These are phyloP conservation scores for Pyrenula massariospora DNA, from an alignment of 495 filamentous ascomycete species.

Conservation along the genomic window DNA sequence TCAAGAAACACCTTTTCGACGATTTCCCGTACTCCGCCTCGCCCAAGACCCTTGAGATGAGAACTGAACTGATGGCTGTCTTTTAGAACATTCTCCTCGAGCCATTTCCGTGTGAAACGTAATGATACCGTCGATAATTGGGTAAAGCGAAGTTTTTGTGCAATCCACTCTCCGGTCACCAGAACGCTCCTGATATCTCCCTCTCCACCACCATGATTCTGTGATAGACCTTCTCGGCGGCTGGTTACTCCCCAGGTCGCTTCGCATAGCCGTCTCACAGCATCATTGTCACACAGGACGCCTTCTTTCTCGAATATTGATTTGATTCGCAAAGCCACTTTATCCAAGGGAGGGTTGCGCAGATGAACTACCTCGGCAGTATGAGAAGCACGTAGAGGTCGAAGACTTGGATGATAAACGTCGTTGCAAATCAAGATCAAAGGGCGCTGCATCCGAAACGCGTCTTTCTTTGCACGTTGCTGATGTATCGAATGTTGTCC, in stretches of 20 bases:
- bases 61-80: conserved; percentile 63
- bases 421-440: conserved; percentile 95
- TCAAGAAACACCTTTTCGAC: conserved; percentile 78
- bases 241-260: conserved; percentile 76
- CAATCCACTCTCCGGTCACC: conserved; percentile 92
- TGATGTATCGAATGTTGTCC: conserved; percentile 23
- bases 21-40: conserved; percentile 70
- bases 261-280: conserved; percentile 81
- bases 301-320: conserved; percentile 76
- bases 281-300: conserved; percentile 74
- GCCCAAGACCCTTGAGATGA: conserved; percentile 63
- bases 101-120: conserved; percentile 66
- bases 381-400: conserved; percentile 67
- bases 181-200: conserved; percentile 88
- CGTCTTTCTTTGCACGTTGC: conserved; percentile 60
- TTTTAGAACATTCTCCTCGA: conserved; percentile 65
- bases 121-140: conserved; percentile 23
- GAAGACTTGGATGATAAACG: conserved; percentile 83
- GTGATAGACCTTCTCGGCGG: conserved; percentile 43
- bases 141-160: conserved; percentile 50
- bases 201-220: conserved; percentile 49
- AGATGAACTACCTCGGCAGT: conserved; percentile 88
- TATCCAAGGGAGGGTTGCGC: conserved; percentile 75
- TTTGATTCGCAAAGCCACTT: conserved; percentile 73
- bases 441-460: conserved; percentile 75